These are phyloP conservation scores for Candida tetrigidarum DNA, from an alignment of 1,139 yeast species.

Conservation along the genomic window DNA sequence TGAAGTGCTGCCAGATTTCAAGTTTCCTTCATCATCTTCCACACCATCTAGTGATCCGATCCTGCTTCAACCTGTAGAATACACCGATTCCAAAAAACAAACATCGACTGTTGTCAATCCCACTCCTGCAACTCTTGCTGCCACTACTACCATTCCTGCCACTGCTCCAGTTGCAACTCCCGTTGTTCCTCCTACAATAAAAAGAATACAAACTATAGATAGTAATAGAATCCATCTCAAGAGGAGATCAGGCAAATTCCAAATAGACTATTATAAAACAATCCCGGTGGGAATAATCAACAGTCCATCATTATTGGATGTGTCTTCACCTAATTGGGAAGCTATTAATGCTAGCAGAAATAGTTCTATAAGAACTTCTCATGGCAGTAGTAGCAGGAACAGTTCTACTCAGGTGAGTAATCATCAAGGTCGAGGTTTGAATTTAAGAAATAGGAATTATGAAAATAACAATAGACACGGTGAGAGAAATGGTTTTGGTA, in stretches of 20 bases:
- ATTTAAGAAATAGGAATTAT: not conserved
- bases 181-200: slow-evolving; percentile 10
- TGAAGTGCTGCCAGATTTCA: slow-evolving; percentile 12
- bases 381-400: not conserved
- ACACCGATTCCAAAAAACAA: not conserved
- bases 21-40: slow-evolving; percentile 4
- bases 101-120: too few species aligned
- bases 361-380: slow-evolving; percentile 8
- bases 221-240: slow-evolving; percentile 9
- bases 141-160: too few species aligned
- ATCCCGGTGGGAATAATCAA: slow-evolving; percentile 5
- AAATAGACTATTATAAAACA: slow-evolving; percentile 1
- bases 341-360: slow-evolving; percentile 20
- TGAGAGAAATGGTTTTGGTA: not conserved
- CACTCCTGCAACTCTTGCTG: too few species aligned
- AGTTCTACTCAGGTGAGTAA: not conserved
- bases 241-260: slow-evolving; percentile 2
- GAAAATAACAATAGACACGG: too few species aligned
- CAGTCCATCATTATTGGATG: not conserved
- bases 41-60: not conserved
- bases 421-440: not conserved
- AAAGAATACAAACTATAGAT: slow-evolving; percentile 14
- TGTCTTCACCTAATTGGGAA: slow-evolving; percentile 40
- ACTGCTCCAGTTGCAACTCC: too few species aligned
- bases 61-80: not conserved